Base-by-base conservation (phyloP, 108 stramenopile species). In the Cyclotella kingstonii region DNA sequence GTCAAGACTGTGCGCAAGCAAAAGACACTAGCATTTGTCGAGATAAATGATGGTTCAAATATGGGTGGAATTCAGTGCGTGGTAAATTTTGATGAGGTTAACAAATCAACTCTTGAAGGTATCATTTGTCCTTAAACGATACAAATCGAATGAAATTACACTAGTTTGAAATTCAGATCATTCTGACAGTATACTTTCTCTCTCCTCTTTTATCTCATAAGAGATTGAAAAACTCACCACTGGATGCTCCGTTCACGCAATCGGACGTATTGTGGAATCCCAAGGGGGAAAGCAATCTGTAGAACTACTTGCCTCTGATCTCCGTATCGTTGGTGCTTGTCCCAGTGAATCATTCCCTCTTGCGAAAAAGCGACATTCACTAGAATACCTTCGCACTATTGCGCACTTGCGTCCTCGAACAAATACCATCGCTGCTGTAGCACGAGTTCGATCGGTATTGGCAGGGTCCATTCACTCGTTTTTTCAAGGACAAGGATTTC, bases 371-470 rank as follows among this genome's bases (percentile, higher is more conserved):
- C 88, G 96, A 34, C 97, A 98, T 65, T 82, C 96, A 1, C 73
- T 96, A 10, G 98, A 99, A 79, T 99, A 96, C 68, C 80, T 99
- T 38, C 76, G 98, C 10, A 95, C 93, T 39, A 81, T 97, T 50
- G 96, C 96, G 15, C 98, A 99, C 81, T 77, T 99, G 33, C 87
- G 98, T 26, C 97, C 97, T 21, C 75, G 98, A 5, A 97, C 97
- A 40, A 98, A 98, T 74, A 97, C 95, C 12, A 81, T 98, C 36
- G 93, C 96, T 2, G 95, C 97, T 7, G 96, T 96, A 14, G 84
- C 96, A 17, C 85, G 98, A 0, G 93, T 99, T 19, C 92, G 97
- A 4, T 93, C 92, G 4, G 66, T 66, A 4, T 71, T 98, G 31
- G 94, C 97, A 0, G 85, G 86, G 19, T 82, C 93, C 22, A 81